Base-by-base conservation (phyloP, 2,329 filamentous ascomycete genomes). In the Gyromitra esculenta region DNA sequence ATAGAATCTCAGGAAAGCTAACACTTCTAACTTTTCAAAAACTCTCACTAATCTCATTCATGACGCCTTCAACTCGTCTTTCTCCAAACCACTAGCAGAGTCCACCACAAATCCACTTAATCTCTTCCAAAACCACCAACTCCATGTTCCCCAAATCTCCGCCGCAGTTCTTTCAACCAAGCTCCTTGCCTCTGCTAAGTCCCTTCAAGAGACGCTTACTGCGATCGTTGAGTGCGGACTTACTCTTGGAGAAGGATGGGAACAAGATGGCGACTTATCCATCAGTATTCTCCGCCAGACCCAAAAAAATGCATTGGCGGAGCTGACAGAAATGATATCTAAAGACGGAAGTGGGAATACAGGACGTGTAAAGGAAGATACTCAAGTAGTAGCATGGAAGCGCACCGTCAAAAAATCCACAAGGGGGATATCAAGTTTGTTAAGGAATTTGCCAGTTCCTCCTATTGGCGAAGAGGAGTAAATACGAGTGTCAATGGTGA, bases 231-330 rank as follows among this genome's bases (percentile, higher is more conserved):
- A 72, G 45, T 13, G 15, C 9, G 63, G 69, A 3, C 57, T 77
- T 48, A 35, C 65, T 37, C 39, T 77, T 63, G 77, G 77, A 18
- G 50, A 73, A 48, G 65, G 71, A 13, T 78, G 77, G 77, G 63
- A 65, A 31, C 56, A 18, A 39, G 77, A 78, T 64, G 72, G 77
- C 6, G 62, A 78, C 37, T 48, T 76, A 5, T 71, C 73, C 18
- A 78, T 78, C 21, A 60, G 45, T 3, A 41, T 57, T 72, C 37
- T 78, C 35, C 65, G 59, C 31, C 50, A 67, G 5, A 31, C 64
- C 4, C 54, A 69, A 31, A 41, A 75, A 31, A 11, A 39, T 48
- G 66, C 73, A 41, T 15, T 72, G 39, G 37, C 45, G 15, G 63
- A 65, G 13, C 25, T 78, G 6, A 63, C 21, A 7, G 63, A 59